phyloP scores from a whole-genome alignment of 148 eudicot species.

The Vaccinium macrocarpon region DNA sequence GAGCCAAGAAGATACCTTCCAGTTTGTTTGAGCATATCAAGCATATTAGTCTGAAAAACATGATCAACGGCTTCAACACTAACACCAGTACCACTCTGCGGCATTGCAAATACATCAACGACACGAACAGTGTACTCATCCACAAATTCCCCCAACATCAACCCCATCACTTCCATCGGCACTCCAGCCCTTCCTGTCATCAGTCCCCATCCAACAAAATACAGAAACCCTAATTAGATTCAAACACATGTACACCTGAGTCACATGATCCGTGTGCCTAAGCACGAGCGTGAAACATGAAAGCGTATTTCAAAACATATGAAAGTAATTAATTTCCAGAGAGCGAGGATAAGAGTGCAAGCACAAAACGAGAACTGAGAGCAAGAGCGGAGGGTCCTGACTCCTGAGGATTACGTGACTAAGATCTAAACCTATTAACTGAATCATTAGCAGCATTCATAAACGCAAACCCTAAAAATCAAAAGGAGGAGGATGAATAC shows the following conservation, averaged over 20 bases:
- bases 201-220: not conserved
- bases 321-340: too few relatives aligned
- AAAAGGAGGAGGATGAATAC: slow-evolving; percentile 23
- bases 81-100: slow-evolving; percentile 96
- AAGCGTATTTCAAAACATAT: too few relatives aligned
- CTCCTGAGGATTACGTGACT: too few relatives aligned
- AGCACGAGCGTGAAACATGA: too few relatives aligned
- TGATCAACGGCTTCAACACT: slow-evolving; percentile 98
- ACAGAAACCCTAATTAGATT: slow-evolving; percentile 31
- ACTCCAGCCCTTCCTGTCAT: slow-evolving; percentile 78
- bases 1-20: slow-evolving; percentile 68
- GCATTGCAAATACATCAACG: slow-evolving; percentile 93
- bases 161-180: slow-evolving; percentile 90
- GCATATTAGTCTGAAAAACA: slow-evolving; percentile 97
- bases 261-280: too few relatives aligned
- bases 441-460: not conserved
- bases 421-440: not conserved
- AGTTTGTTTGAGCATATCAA: slow-evolving; percentile 97
- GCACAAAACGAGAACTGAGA: too few relatives aligned
- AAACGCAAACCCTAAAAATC: slow-evolving; percentile 15
- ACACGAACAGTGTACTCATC: slow-evolving; percentile 87
- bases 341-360: too few relatives aligned
- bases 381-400: too few relatives aligned
- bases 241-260: not conserved
- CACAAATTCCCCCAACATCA: slow-evolving; percentile 87